These are phyloP conservation scores for Neurospora sp. DNA, from an alignment of 495 filamentous ascomycete species.

Conservation along the genomic window DNA sequence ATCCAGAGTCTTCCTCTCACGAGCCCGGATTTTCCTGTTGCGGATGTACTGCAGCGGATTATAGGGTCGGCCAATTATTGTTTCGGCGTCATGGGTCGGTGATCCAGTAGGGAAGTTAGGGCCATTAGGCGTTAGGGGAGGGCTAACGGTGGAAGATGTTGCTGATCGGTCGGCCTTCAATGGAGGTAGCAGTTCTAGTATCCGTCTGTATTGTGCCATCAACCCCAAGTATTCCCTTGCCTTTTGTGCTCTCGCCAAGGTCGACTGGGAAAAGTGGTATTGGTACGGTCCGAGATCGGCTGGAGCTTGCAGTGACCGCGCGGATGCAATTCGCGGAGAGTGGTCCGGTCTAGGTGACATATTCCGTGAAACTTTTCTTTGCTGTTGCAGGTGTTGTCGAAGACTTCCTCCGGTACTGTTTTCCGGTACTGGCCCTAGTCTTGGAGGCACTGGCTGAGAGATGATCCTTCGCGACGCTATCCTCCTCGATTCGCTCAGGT, in stretches of 20 bases:
- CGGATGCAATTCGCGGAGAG: slow-evolving; percentile 24
- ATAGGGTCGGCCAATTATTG: slow-evolving; percentile 50
- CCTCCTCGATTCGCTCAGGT: slow-evolving; percentile 72
- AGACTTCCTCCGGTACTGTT: slow-evolving; percentile 43
- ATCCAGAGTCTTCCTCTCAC: slow-evolving; percentile 61
- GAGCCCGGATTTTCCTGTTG: slow-evolving; percentile 68
- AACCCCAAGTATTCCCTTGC: slow-evolving; percentile 72
- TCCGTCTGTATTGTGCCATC: slow-evolving; percentile 65
- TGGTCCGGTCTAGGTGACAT: slow-evolving; percentile 45
- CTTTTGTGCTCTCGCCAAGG: slow-evolving; percentile 65
- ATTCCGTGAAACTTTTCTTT: slow-evolving; percentile 47
- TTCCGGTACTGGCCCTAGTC: slow-evolving; percentile 32
- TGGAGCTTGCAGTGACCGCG: slow-evolving; percentile 32
- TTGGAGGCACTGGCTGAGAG: slow-evolving; percentile 40
- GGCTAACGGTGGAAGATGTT: slow-evolving; percentile 18
- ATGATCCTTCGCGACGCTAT: slow-evolving; percentile 46
- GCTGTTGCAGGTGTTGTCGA: slow-evolving; percentile 55
- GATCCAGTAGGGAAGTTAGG: slow-evolving; percentile 9
- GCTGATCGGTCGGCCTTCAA: slow-evolving; percentile 40
- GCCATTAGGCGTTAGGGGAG: slow-evolving; percentile 21
- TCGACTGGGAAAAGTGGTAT: slow-evolving; percentile 67
- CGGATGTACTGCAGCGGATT: slow-evolving; percentile 84
- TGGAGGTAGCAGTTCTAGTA: slow-evolving; percentile 66
- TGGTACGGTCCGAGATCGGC: slow-evolving; percentile 35
- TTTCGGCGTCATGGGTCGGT: slow-evolving; percentile 7